These are phyloP conservation scores for Cucurbita moschata DNA, from an alignment of 306 rosid genomes.

Conservation along the genomic window DNA sequence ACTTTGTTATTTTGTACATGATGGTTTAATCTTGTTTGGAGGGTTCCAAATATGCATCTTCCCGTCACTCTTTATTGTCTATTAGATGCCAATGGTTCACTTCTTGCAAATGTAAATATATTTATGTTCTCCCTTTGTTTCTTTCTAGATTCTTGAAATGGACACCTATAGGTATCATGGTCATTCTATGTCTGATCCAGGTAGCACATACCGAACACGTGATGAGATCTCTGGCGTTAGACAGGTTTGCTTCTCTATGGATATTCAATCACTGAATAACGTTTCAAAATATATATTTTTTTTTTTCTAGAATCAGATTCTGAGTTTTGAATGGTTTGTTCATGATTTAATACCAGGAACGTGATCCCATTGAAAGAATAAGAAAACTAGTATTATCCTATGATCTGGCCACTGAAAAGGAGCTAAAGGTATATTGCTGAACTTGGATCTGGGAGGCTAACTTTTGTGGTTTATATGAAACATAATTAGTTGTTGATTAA, in stretches of 20 bases:
- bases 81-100: not conserved
- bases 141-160: constrained; percentile 84
- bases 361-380: constrained; percentile 89
- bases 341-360: constrained; percentile 47
- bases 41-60: no score
- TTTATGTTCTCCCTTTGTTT: constrained; percentile 4
- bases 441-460: not conserved
- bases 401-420: constrained; percentile 74
- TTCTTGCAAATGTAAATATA: constrained; percentile 2
- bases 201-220: constrained; percentile 95
- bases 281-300: not conserved
- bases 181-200: constrained; percentile 99
- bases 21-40: not conserved
- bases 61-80: no score
- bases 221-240: constrained; percentile 93
- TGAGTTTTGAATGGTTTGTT: not conserved
- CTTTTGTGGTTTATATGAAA: not conserved
- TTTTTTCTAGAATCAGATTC: not conserved
- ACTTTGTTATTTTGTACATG: constrained; percentile 13
- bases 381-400: constrained; percentile 64
- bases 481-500: not conserved
- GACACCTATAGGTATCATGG: constrained; percentile 98
- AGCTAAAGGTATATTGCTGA: constrained; percentile 51
- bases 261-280: not conserved
- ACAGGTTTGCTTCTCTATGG: constrained; percentile 39